Percentiles rank a stretch among this genome's conserved stretches.
Evolutionary conservation across 176 grass and related monocot genomes (phyloP).

Genomic region (Oryza brachyantha): DNA sequence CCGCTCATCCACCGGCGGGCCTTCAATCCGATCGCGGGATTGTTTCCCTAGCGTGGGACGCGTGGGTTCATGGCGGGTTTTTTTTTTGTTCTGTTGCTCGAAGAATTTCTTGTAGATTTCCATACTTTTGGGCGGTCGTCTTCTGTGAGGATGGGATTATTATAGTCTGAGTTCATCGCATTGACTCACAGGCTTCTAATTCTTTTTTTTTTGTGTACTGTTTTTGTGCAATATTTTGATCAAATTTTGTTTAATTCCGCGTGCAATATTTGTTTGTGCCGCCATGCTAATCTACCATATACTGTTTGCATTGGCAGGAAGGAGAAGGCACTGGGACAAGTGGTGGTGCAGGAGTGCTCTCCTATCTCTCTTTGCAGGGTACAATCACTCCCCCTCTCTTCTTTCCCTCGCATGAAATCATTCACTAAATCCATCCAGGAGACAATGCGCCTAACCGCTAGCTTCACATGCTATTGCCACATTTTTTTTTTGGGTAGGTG

Average conservation of each 20-base stretch:
- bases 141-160: background rate
- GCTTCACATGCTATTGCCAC: background rate
- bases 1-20: background rate
- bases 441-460: background rate
- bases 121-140: background rate
- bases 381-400: background rate
- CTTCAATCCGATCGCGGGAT: background rate
- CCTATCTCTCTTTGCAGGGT: conserved; percentile 77
- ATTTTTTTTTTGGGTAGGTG: conserved; percentile 52
- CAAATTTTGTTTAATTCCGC: background rate
- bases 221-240: background rate
- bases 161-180: background rate
- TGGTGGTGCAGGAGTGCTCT: conserved; percentile 45
- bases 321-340: conserved; percentile 15
- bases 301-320: conserved; percentile 20
- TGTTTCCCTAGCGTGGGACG: background rate
- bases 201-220: background rate
- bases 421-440: background rate
- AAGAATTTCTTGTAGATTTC: background rate
- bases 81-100: background rate
- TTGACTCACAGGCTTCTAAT: background rate
- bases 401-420: background rate
- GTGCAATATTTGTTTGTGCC: background rate
- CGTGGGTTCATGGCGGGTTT: no score
- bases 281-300: background rate